A percentile compares a stretch with the other conserved stretches of the same genome.
Conservation (phyloP, 1,139 yeast genomes). For the Pneumocystis carinii region DNA sequence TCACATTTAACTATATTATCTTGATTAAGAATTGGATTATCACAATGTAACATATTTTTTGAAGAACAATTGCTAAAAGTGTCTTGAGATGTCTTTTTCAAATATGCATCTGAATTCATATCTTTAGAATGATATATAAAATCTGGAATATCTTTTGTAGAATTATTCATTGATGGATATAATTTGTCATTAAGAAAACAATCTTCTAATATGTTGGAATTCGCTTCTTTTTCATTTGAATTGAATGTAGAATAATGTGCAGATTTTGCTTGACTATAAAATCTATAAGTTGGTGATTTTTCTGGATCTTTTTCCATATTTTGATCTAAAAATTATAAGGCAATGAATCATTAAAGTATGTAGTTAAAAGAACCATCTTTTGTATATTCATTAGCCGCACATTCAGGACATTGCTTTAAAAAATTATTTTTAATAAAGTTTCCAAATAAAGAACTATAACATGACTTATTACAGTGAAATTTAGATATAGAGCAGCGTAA, state of each 20-base stretch:
- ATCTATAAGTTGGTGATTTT: too few species aligned
- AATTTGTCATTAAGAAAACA: neutral
- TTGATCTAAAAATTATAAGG: too few species aligned
- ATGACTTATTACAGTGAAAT: neutral
- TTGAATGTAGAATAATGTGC: neutral
- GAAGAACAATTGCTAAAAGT: neutral
- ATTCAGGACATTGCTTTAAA: neutral
- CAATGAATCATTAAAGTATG: too few species aligned
- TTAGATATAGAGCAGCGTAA: neutral
- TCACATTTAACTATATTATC: neutral
- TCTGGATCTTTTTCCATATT: too few species aligned
- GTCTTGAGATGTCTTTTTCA: neutral
- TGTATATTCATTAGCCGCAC: neutral
- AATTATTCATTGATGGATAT: neutral
- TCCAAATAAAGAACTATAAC: neutral
- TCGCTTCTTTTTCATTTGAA: neutral
- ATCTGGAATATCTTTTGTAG: neutral
- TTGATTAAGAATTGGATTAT: neutral
- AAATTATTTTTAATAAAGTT: neutral
- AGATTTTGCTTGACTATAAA: neutral
- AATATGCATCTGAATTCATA: neutral
- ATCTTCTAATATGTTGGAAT: neutral
- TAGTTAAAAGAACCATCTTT: neutral
- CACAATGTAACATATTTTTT: neutral
- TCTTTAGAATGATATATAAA: neutral